Percentiles rank a stretch among this genome's conserved stretches.
Conservation (phyloP, 768 basidiomycete genomes). For the Rhizopogon vulgaris region DNA sequence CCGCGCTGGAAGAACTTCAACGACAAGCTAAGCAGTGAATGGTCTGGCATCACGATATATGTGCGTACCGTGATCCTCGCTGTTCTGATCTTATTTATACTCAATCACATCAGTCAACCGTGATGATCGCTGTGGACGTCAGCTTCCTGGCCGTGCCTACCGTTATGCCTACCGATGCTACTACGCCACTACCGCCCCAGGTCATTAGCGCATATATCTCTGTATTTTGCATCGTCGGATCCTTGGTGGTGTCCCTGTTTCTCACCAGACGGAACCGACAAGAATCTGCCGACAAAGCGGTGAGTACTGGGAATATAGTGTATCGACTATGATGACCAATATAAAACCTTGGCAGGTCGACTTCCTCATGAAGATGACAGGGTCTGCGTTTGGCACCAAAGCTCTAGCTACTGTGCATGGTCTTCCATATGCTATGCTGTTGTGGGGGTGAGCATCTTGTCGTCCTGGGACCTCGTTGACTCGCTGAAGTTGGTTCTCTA, state of each 20-base stretch:
- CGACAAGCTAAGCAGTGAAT: constrained; percentile 36
- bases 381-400: constrained; percentile 10
- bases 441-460: constrained; percentile 15
- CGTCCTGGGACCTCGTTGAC: neutral
- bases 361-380: constrained; percentile 3
- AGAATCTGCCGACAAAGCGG: constrained; percentile 20
- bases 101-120: constrained; percentile 31
- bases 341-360: neutral
- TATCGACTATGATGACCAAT: neutral
- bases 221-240: constrained; percentile 26
- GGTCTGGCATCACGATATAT: constrained; percentile 42
- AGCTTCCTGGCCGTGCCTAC: constrained; percentile 46
- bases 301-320: constrained; percentile 9
- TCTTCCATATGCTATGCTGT: constrained; percentile 26
- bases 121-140: constrained; percentile 47
- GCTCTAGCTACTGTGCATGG: constrained; percentile 25
- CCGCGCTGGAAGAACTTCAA: constrained; percentile 36
- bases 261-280: constrained; percentile 32
- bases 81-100: neutral
- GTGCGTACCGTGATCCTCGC: constrained; percentile 24
- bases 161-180: constrained; percentile 13
- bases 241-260: constrained; percentile 28
- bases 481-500: neutral
- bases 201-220: constrained; percentile 28
- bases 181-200: too few species aligned